Evolutionary conservation across 139 green algal species (phyloP).

Genomic region (Closterium sp.): DNA sequence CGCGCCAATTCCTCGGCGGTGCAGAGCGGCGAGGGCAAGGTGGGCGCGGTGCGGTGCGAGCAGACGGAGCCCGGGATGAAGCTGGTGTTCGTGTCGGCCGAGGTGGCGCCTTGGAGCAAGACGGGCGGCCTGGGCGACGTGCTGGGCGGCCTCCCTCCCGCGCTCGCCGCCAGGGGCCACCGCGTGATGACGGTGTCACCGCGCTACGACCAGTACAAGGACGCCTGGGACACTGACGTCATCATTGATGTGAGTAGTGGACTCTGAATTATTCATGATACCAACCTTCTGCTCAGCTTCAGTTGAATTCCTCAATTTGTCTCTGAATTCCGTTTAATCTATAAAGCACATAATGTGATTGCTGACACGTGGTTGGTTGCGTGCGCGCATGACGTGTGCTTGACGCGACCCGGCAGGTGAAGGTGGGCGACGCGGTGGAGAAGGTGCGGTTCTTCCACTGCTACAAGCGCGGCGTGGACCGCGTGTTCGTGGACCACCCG

Average conservation of each 20-base stretch:
- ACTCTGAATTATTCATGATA: not conserved
- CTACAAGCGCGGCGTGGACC: slow-evolving; percentile 92
- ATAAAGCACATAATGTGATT: not conserved
- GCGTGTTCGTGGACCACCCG: slow-evolving; percentile 94
- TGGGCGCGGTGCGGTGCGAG: slow-evolving; percentile 8
- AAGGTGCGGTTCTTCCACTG: slow-evolving; percentile 95
- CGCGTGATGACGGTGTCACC: slow-evolving; percentile 91
- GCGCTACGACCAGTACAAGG: slow-evolving; percentile 93
- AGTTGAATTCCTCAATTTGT: not conserved
- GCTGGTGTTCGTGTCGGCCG: slow-evolving; percentile 68
- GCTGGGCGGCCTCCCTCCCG: slow-evolving; percentile 75
- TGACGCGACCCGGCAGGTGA: slow-evolving; percentile 25
- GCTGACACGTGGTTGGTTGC: not conserved
- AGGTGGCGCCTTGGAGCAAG: slow-evolving; percentile 83
- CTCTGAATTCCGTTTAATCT: not conserved
- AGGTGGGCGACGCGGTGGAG: slow-evolving; percentile 44
- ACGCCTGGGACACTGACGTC: slow-evolving; percentile 89
- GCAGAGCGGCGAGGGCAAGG: not conserved
- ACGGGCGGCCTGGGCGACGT: slow-evolving; percentile 81
- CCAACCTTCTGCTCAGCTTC: not conserved
- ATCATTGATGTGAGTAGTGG: slow-evolving; percentile 34
- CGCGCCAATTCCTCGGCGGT: not conserved
- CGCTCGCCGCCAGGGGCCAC: slow-evolving; percentile 83
- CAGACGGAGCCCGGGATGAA: slow-evolving; percentile 55
- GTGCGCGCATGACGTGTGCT: not conserved